phyloP scores from a whole-genome alignment of 371 early-diverging fungal species.

The Mucor circinelloides region DNA sequence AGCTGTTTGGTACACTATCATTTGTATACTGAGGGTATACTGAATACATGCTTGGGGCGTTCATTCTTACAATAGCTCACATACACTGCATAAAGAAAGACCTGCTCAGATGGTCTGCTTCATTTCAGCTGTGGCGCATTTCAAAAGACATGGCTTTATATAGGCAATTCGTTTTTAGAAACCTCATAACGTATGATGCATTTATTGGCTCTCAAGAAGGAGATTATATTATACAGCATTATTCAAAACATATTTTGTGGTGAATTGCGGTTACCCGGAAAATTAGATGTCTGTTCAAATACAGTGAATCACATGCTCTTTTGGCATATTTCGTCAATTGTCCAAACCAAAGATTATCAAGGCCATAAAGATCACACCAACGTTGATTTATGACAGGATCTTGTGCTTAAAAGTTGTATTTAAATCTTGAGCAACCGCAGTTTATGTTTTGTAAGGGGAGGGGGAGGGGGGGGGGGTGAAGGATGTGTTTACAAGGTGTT shows the following conservation, averaged over 20 bases:
- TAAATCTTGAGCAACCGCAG: not conserved
- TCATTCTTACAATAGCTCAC: not conserved
- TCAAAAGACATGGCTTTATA: not conserved
- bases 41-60: not conserved
- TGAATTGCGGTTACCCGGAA: not conserved
- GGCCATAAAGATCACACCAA: not conserved
- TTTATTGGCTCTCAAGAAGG: not conserved
- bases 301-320: not conserved
- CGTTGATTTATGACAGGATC: not conserved
- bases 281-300: not conserved
- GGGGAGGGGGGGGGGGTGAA: not conserved
- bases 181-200: not conserved
- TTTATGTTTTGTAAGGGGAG: not conserved
- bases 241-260: not conserved
- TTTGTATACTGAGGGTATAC: not conserved
- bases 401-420: not conserved
- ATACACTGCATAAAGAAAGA: not conserved
- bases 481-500: not conserved
- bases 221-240: not conserved
- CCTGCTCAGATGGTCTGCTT: not conserved
- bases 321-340: not conserved
- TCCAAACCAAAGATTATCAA: not conserved
- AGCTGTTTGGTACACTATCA: not conserved
- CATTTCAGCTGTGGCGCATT: not conserved
- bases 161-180: not conserved